These are phyloP conservation scores for Exophiala phaeomuriformis DNA, from an alignment of 2,329 filamentous ascomycete genomes.

Conservation along the genomic window DNA sequence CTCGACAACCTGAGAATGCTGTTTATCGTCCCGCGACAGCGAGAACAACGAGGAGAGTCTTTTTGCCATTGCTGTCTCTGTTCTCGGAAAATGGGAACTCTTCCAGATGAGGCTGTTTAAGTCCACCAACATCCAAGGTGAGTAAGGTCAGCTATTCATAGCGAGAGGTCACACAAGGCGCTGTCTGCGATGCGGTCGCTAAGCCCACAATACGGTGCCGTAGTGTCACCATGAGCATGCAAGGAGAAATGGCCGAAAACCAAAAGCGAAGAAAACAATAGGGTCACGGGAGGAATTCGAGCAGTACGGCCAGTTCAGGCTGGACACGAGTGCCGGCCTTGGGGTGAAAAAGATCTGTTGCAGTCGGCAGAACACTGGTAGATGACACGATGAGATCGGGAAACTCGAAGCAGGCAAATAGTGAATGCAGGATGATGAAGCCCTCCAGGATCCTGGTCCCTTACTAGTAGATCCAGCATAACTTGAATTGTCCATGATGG, in stretches of 20 bases:
- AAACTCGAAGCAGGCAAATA: background rate
- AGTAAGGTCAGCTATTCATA: background rate
- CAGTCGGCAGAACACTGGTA: background rate
- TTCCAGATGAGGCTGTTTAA: background rate
- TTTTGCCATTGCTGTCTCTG: slow-evolving; percentile 11
- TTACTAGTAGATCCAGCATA: background rate
- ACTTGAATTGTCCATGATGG: background rate
- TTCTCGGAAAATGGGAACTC: background rate
- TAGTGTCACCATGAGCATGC: background rate
- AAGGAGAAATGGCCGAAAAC: background rate
- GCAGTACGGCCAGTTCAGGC: background rate
- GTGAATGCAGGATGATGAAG: background rate
- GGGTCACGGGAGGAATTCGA: background rate
- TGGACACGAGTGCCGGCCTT: background rate
- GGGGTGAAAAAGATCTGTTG: background rate
- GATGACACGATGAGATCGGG: background rate
- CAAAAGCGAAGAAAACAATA: background rate
- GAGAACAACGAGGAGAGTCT: slow-evolving; percentile 25
- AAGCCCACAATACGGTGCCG: background rate
- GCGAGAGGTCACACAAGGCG: background rate
- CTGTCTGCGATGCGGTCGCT: background rate
- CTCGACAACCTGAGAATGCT: background rate
- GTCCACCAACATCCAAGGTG: background rate
- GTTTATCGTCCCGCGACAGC: slow-evolving; percentile 19
- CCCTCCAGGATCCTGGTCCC: background rate